Evolutionary conservation across 2,329 filamentous ascomycete species (phyloP), one percentile per base, ranked within the genome.

Genomic region (Eurotiales sp.): DNA sequence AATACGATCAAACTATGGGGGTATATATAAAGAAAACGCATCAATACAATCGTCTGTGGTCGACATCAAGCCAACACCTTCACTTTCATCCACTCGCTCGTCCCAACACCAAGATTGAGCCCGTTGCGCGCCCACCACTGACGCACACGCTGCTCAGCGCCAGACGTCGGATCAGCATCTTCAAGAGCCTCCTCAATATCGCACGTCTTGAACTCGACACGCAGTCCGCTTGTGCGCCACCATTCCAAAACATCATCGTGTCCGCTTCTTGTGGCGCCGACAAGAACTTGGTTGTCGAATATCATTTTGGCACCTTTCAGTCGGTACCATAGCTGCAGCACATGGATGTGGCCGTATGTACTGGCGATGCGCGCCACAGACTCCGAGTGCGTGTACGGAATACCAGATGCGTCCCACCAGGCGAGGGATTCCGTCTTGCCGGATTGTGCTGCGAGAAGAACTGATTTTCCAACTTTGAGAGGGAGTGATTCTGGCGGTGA

Each of bases 131-230:
- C 86, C 92, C 92, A 97, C 92, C 92, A 97, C 56, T 80, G 77
- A 51, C 88, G 77, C 15, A 95, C 88, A 32, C 80, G 79, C 57
- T 84, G 82, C 56, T 90, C 86, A 50, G 86, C 84, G 4, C 76
- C 81, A 32, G 82, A 81, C 3, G 92, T 81, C 19, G 65, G 65
- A 51, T 68, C 68, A 2, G 89, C 88, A 65, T 96, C 91, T 66
- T 96, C 91, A 34, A 96, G 77, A 0, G 91, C 91, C 71, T 96
- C 92, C 67, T 96, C 91, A 55, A 97, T 93, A 68, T 95, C 90
- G 68, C 90, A 96, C 1, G 90, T 95, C 68, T 92, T 91, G 70
- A 96, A 96, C 68, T 95, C 90, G 22, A 96, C 90, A 47, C 82
- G 80, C 59, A 91, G 78, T 0, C 84, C 83, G 30, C 72, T 76